phyloP scores from a whole-genome alignment of 2,329 filamentous ascomycete species.

The Cladosporium sp. region DNA sequence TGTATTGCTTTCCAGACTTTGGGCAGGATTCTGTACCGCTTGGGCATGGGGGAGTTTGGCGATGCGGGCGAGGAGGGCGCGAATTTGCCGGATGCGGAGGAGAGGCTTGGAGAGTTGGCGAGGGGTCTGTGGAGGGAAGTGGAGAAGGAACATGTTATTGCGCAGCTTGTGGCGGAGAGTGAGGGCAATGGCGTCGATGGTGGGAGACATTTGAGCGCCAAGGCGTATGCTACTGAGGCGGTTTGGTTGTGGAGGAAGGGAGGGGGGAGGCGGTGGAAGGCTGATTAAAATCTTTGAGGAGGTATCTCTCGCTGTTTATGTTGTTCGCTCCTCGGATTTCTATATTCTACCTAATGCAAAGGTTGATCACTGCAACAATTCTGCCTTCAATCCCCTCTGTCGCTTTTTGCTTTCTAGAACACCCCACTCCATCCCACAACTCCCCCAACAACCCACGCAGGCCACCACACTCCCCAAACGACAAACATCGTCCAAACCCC shows the following conservation, averaged over 20 bases:
- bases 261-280: slow-evolving; percentile 56
- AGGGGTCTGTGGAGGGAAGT: slow-evolving; percentile 79
- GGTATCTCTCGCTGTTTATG: background rate
- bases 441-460: slow-evolving; percentile 29
- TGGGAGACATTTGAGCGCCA: slow-evolving; percentile 67
- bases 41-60: slow-evolving; percentile 70
- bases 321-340: background rate
- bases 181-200: slow-evolving; percentile 54
- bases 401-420: background rate
- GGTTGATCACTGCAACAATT: too few relatives aligned
- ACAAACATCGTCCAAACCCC: slow-evolving; percentile 30
- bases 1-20: slow-evolving; percentile 91
- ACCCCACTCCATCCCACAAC: slow-evolving; percentile 22
- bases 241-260: slow-evolving; percentile 83
- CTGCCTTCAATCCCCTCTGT: too few relatives aligned
- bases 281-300: slow-evolving; percentile 30
- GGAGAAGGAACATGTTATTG: slow-evolving; percentile 70
- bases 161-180: slow-evolving; percentile 73
- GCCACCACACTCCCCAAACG: slow-evolving; percentile 32
- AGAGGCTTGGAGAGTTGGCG: slow-evolving; percentile 47
- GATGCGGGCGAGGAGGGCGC: slow-evolving; percentile 42
- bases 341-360: background rate
- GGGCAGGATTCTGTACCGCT: slow-evolving; percentile 75
- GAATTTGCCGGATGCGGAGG: slow-evolving; percentile 42
- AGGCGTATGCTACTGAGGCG: slow-evolving; percentile 81